Conservation (phyloP, 768 basidiomycete genomes). For the Gautieria morchelliformis region DNA sequence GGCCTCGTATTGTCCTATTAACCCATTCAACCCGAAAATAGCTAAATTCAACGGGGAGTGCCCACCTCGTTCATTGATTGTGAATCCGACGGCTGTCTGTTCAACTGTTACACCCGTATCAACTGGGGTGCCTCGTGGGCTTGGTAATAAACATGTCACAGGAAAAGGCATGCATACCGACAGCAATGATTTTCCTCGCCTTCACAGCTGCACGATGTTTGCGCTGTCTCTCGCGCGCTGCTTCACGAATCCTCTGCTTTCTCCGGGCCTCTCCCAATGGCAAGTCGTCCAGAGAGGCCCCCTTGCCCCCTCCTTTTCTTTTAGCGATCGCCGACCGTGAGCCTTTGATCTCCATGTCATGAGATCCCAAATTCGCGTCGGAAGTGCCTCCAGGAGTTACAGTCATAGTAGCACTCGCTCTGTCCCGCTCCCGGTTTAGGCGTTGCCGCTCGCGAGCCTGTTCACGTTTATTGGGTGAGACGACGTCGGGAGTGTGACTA, state of each 20-base stretch:
- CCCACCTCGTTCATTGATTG: conserved; percentile 36
- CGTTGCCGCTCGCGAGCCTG: conserved; percentile 83
- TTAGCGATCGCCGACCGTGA: not conserved
- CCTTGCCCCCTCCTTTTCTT: not conserved
- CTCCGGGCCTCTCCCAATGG: conserved; percentile 53
- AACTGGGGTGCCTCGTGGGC: not conserved
- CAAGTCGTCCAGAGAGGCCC: not conserved
- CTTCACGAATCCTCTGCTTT: conserved; percentile 61
- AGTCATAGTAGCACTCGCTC: conserved; percentile 16
- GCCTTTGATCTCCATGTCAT: not conserved
- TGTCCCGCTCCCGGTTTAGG: conserved; percentile 66
- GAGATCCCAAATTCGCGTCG: conserved; percentile 1
- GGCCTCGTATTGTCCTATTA: conserved; percentile 23
- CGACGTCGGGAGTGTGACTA: not conserved
- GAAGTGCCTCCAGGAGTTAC: not conserved
- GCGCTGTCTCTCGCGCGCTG: conserved; percentile 71
- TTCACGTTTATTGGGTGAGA: conserved; percentile 52
- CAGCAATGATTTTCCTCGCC: conserved; percentile 67
- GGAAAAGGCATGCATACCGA: conserved; percentile 34
- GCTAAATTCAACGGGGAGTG: conserved; percentile 29
- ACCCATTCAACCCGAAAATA: conserved; percentile 34
- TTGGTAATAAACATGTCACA: conserved; percentile 25
- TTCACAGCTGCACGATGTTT: conserved; percentile 76
- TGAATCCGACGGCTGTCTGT: conserved; percentile 26
- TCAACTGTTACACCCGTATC: conserved; percentile 4